These are phyloP conservation scores for Limonium bicolor DNA, from an alignment of 148 eudicot species.

Conservation along the genomic window DNA sequence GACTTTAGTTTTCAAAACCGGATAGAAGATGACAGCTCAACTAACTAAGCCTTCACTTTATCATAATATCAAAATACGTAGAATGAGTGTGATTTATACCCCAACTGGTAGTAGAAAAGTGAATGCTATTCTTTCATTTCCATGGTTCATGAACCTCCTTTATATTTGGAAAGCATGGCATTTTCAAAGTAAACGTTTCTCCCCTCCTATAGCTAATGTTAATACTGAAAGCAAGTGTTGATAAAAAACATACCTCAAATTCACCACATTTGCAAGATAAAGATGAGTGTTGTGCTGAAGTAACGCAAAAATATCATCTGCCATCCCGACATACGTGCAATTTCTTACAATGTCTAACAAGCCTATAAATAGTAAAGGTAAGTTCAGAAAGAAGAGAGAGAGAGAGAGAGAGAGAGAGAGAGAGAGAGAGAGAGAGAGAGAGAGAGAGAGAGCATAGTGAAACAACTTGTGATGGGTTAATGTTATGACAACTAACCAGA, in stretches of 20 bases:
- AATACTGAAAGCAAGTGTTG: not conserved
- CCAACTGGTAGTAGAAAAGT: too few relatives aligned
- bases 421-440: not conserved
- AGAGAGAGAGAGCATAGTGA: not conserved
- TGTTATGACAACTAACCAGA: constrained; percentile 32
- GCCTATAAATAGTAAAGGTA: constrained; percentile 30
- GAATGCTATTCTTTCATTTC: too few relatives aligned
- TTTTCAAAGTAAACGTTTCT: too few relatives aligned
- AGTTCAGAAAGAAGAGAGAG: constrained; percentile 2
- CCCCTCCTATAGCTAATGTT: too few relatives aligned
- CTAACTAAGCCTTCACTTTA: too few relatives aligned
- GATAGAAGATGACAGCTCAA: too few relatives aligned
- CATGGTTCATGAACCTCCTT: too few relatives aligned
- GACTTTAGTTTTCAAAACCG: too few relatives aligned
- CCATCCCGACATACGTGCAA: constrained; percentile 94
- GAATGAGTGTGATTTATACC: too few relatives aligned
- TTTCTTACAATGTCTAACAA: constrained; percentile 67
- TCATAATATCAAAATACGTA: too few relatives aligned
- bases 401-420: not conserved
- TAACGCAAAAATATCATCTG: constrained; percentile 81
- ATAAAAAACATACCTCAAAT: constrained; percentile 47
- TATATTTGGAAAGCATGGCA: too few relatives aligned
- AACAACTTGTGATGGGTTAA: not conserved
- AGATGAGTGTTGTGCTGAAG: constrained; percentile 81
- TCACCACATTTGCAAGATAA: constrained; percentile 86